Evolutionary conservation across 495 filamentous ascomycete species (phyloP), one percentile per base, ranked within the genome.

Genomic region (Friedmanniomyces simplex): DNA sequence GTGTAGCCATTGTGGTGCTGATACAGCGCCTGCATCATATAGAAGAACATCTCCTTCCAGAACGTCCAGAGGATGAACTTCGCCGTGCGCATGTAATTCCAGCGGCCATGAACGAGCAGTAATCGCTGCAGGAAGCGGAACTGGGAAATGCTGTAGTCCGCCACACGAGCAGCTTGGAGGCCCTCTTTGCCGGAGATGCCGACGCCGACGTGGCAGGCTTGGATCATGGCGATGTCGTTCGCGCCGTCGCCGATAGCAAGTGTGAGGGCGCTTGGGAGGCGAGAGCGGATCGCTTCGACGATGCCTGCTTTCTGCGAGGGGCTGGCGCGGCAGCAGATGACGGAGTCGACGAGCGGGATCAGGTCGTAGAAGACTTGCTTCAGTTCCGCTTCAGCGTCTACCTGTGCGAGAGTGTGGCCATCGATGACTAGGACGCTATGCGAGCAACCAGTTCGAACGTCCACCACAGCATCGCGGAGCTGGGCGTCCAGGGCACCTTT

Each of bases 221-320:
- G 87, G 57, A 97, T 95, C 91, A 97, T 97, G 57, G 91, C 88
- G 61, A 96, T 91, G 64, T 97, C 91, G 63, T 97, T 97, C 41
- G 89, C 90, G 41, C 91, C 91, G 63, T 97, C 91, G 22, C 91
- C 91, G 65, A 97, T 96, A 21, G 91, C 90, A 16, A 97, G 76
- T 0, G 91, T 97, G 50, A 96, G 80, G 0, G 85, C 81, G 50
- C 82, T 79, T 22, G 81, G 79, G 50, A 90, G 80, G 45, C 84
- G 82, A 20, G 76, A 80, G 16, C 89, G 82, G 56, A 96, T 87
- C 0, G 82, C 77, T 58, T 79, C 82, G 39, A 97, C 91, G 24
- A 97, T 77, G 48, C 82, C 83, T 4, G 91, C 91, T 67, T 97
- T 97, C 67, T 97, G 91, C 53, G 83, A 82, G 0, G n/a, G 91